Percentiles rank a stretch among this genome's conserved stretches.
These are phyloP conservation scores for Xylaria castorea DNA, from an alignment of 495 filamentous ascomycete genomes.

Conservation along the genomic window DNA sequence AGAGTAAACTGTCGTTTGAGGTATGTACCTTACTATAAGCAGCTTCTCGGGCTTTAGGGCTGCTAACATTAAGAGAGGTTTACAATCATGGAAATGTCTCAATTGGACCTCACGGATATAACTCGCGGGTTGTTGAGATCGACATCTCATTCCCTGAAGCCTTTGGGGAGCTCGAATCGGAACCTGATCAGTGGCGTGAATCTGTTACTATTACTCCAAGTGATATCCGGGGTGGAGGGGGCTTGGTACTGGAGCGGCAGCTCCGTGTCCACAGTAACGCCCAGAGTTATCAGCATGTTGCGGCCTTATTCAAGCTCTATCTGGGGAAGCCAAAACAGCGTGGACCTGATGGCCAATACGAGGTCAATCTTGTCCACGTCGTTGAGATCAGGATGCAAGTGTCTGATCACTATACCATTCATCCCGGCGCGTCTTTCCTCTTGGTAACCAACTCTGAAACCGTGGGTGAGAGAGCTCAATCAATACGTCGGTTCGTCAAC, in stretches of 20 bases:
- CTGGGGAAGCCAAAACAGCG: slow-evolving; percentile 2
- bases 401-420: not conserved
- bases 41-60: not conserved
- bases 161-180: slow-evolving; percentile 12
- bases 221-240: not conserved
- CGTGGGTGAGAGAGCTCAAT: not conserved
- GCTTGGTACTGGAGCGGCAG: not conserved
- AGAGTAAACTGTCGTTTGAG: slow-evolving; percentile 19
- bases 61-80: not conserved
- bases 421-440: slow-evolving; percentile 13
- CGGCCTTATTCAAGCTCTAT: slow-evolving; percentile 10
- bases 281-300: slow-evolving; percentile 15
- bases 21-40: slow-evolving; percentile 4
- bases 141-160: slow-evolving; percentile 5
- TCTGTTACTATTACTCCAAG: slow-evolving; percentile 1
- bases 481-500: slow-evolving; percentile 6
- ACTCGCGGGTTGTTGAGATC: slow-evolving; percentile 11
- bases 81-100: slow-evolving; percentile 15
- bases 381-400: slow-evolving; percentile 17
- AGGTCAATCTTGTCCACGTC: slow-evolving; percentile 8
- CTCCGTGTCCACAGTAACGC: slow-evolving; percentile 13
- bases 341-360: not conserved
- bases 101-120: slow-evolving; percentile 10
- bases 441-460: slow-evolving; percentile 16
- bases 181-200: slow-evolving; percentile 10